Conservation (phyloP, 2,329 filamentous ascomycete species). For the Stachybotrys chlorohalonatus region DNA sequence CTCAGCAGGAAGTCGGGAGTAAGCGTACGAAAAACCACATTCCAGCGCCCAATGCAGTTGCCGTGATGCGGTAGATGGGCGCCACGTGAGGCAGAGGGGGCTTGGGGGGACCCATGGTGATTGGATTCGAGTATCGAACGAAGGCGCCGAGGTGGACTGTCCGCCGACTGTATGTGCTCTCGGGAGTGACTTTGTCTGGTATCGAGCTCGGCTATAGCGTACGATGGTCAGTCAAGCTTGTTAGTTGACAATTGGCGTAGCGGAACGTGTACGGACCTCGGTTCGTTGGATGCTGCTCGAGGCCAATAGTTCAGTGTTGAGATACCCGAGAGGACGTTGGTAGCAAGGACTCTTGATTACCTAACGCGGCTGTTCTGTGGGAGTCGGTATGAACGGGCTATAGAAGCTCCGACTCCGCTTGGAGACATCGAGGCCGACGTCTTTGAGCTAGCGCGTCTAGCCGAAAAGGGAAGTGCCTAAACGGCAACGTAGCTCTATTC, state of each 20-base stretch:
- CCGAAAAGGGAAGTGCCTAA: too few relatives aligned
- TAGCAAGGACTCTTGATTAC: not conserved
- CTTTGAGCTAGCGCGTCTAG: too few relatives aligned
- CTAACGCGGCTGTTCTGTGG: not conserved
- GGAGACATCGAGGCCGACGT: too few relatives aligned
- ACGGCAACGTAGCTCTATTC: too few relatives aligned
- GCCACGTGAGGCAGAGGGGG: slow-evolving; percentile 40
- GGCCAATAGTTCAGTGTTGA: not conserved
- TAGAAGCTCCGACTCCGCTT: not conserved
- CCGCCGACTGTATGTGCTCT: too few relatives aligned
- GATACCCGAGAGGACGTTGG: not conserved
- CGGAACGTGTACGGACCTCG: not conserved
- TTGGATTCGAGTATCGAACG: not conserved
- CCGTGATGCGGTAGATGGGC: slow-evolving; percentile 70
- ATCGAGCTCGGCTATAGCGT: too few relatives aligned
- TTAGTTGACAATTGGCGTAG: not conserved
- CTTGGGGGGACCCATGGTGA: slow-evolving; percentile 23
- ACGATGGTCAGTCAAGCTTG: too few relatives aligned
- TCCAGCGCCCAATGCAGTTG: slow-evolving; percentile 79
- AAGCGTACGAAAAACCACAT: slow-evolving; percentile 98
- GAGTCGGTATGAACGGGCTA: not conserved
- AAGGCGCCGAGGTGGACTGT: not conserved
- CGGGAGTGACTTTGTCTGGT: too few relatives aligned
- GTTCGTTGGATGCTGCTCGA: not conserved
- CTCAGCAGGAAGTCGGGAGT: not conserved